These are phyloP conservation scores for Trichoderma breve DNA, from an alignment of 2,329 filamentous ascomycete genomes.

Conservation along the genomic window DNA sequence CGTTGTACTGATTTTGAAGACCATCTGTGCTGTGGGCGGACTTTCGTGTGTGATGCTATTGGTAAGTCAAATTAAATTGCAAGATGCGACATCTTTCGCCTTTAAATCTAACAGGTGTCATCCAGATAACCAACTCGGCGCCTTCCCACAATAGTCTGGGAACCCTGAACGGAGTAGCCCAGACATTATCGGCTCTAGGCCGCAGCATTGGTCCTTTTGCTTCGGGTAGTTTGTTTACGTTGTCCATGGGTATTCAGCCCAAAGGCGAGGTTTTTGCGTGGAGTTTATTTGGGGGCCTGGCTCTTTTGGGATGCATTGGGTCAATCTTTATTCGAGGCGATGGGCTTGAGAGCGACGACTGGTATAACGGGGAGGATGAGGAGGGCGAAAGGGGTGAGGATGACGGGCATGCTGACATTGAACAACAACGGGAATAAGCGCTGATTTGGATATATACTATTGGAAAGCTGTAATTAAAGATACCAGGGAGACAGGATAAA, in stretches of 20 bases:
- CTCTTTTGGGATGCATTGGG: constrained; percentile 74
- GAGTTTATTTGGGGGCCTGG: constrained; percentile 80
- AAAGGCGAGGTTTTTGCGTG: constrained; percentile 86
- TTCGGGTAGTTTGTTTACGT: constrained; percentile 80
- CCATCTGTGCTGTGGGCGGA: constrained; percentile 83
- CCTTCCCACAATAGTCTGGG: constrained; percentile 83
- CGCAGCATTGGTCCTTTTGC: constrained; percentile 85
- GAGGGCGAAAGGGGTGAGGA: constrained; percentile 25
- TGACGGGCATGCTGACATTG: not conserved
- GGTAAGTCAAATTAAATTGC: constrained; percentile 49
- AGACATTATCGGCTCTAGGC: constrained; percentile 88
- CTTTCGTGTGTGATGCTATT: constrained; percentile 85
- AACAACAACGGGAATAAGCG: constrained; percentile 1
- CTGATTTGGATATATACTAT: not conserved
- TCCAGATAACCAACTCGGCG: constrained; percentile 86
- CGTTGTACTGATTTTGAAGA: constrained; percentile 78
- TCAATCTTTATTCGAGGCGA: constrained; percentile 73
- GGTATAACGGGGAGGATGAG: constrained; percentile 37
- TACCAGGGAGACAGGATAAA: not conserved
- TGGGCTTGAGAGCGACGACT: constrained; percentile 59
- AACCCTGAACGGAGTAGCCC: constrained; percentile 87
- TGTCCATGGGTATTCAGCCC: constrained; percentile 68
- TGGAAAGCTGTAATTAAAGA: not conserved
- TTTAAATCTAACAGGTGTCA: not conserved
- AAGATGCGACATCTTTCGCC: not conserved